Evolutionary conservation across 2,329 filamentous ascomycete species (phyloP), one percentile per base, ranked within the genome.

Genomic region (Trichoderma sp.): DNA sequence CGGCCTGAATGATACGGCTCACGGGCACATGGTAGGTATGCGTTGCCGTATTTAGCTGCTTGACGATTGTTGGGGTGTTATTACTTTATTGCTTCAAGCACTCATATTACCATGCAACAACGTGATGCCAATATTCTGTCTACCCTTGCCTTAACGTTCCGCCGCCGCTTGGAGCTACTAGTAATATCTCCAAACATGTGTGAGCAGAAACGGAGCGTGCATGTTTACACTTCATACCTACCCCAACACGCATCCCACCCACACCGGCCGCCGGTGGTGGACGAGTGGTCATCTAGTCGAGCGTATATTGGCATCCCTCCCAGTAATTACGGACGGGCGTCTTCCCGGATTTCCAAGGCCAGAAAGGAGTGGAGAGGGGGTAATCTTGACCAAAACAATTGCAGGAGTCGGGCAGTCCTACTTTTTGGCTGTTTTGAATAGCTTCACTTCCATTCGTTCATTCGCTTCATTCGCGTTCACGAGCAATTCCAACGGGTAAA

Each of bases 201-300:
- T 47, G 26, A 44, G 26, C 26, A 41, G 21, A 45, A 45, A 55
- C 50, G 41, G 59, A 45, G 59, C 39, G 48, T 61, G 58, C 47
- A 54, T 63, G 54, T 63, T 50, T 10, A 39, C 34, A 14, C 34
- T 14, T 12, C 34, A 39, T 39, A 39, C 10, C 34, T 39, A 39
- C 10, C 34, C 34, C 34, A 39, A 44, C 59, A 47, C 50, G 50
- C 50, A 55, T 19, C 41, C 41, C 15, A 43, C 50, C 50, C 59
- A n/a, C 50, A 63, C 59, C n/a, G 5, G 50, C 26, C 55, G 59
- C 50, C 41, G 48, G 59, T 55, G 59, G 54, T 50, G 59, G 59
- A 55, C 55, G 59, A 63, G 55, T 63, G 50, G 43, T 63, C 50
- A 63, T 52, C 47, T 61, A 61, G 52, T 43, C 52, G 30, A 52